Conservation (phyloP, 129 eudicot genomes). For the Gnaphalium uliginosum region DNA sequence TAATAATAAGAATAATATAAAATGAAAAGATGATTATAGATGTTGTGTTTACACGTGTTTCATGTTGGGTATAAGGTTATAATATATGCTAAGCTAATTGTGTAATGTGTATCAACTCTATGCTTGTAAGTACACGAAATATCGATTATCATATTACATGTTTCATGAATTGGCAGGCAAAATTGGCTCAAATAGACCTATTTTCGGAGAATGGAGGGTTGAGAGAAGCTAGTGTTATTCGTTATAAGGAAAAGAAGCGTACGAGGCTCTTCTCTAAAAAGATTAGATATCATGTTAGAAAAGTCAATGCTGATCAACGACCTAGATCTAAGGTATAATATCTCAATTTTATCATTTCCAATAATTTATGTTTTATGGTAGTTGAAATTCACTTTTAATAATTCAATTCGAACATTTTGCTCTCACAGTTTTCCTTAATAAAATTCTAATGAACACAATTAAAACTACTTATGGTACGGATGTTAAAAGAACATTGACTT, state of each 20-base stretch:
- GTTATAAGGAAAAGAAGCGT: conserved; percentile 74
- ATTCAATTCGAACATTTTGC: no score
- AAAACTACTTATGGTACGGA: not conserved
- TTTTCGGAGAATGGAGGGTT: conserved; percentile 67
- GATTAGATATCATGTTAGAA: conserved; percentile 76
- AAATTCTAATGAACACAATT: no score
- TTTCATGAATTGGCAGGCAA: conserved; percentile 44
- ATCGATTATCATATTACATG: not conserved
- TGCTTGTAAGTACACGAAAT: no score
- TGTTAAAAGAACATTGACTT: not conserved
- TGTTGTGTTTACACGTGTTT: no score
- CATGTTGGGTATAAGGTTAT: no score
- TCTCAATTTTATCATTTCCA: not conserved
- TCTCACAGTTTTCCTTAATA: no score
- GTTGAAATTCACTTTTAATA: no score
- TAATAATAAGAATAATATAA: no score
- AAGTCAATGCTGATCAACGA: conserved; percentile 77
- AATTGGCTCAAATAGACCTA: conserved; percentile 69
- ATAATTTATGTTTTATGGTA: no score
- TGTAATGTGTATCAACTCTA: no score
- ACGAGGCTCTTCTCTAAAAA: conserved; percentile 69
- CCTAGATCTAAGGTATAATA: conserved; percentile 82
- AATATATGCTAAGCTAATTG: no score
- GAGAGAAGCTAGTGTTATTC: conserved; percentile 65
- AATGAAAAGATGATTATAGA: no score